Conservation (phyloP, 202 grass and related monocot genomes). For the Carex arenaria region DNA sequence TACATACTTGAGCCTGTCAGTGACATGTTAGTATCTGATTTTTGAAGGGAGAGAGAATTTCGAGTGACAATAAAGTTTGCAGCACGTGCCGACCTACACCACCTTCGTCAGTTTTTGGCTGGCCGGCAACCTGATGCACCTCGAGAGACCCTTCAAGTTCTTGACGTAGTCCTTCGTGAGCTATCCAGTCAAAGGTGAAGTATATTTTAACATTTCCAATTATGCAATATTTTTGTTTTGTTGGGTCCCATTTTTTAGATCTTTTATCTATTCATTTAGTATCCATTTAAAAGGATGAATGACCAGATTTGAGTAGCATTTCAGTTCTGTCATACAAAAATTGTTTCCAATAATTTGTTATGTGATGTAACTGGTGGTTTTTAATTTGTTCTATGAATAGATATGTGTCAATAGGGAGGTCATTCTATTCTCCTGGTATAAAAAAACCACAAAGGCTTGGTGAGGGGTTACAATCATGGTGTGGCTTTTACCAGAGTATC, state of each 20-base stretch:
- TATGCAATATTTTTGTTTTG: constrained; percentile 16
- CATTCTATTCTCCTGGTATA: constrained; percentile 98
- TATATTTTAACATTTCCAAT: constrained; percentile 1
- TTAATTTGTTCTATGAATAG: constrained; percentile 24
- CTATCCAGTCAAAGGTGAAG: constrained; percentile 76
- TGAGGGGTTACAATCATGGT: constrained; percentile 97
- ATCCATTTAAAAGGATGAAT: constrained; percentile 2
- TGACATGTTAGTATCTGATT: not conserved
- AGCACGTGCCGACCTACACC: constrained; percentile 87
- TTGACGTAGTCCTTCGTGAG: constrained; percentile 91
- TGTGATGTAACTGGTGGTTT: constrained; percentile 4
- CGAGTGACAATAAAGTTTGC: constrained; percentile 89
- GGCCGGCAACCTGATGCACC: constrained; percentile 78
- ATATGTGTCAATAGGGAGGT: constrained; percentile 83
- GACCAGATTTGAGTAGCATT: not conserved
- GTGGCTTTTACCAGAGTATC: constrained; percentile 99
- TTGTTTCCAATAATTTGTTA: constrained; percentile 3
- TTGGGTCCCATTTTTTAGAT: not conserved
- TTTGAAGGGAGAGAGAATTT: constrained; percentile 81
- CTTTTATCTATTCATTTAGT: not conserved
- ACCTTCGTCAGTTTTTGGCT: constrained; percentile 82
- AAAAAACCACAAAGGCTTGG: constrained; percentile 86
- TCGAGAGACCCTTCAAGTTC: constrained; percentile 87
- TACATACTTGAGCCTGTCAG: not conserved
- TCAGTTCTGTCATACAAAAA: not conserved